Base-by-base conservation (phyloP, 163 green algal genomes). In the Scenedesmus sp. region DNA sequence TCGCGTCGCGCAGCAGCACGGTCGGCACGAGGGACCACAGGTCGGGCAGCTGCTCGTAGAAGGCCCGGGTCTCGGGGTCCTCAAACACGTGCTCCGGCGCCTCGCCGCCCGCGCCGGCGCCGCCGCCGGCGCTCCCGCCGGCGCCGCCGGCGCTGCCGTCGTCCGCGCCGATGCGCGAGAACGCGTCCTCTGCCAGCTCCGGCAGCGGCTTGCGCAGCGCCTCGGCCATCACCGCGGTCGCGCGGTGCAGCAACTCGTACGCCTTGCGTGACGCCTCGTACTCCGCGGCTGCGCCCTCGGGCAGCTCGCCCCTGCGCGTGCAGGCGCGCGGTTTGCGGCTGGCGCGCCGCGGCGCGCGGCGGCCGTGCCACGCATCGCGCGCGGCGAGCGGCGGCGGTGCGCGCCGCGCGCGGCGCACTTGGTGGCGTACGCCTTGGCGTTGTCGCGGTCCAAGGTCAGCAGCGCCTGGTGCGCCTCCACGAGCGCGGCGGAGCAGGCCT, bases 1-100 rank as follows among this genome's bases (percentile, higher is more conserved):
- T 82, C 0, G 36, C 64, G 1, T 84, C 77, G 7, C 83, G 89
- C 51, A 96, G 86, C 86, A 96, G 84, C 47, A 95, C 81, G 1
- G 85, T 85, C 1, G 92, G 92, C 57, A 97, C 92, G 18, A 95
- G 57, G 3, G 79, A 84, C n/a, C 85, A 82, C 45, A 96, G 60
- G 56, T 94, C 88, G 10, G 87, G 84, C 51, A 96, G 84, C 1
- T 70, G 78, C 76, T 93, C 83, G 75, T 96, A 96, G 22, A 96
- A 94, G 0, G 80, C 81, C 0, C 86, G 45, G 4, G 58, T 33
- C 72, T 89, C 84, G 3, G 64, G 50, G 60, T 89, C 84, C 26
- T 89, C 84, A 76, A 89, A 89, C 26, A 85, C 76, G n/a, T 70
- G 77, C 63, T 85, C 81, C 11, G 54, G 60, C 13, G 44, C 80